phyloP scores from a whole-genome alignment of 345 rosid species.

The Microcos paniculata region DNA sequence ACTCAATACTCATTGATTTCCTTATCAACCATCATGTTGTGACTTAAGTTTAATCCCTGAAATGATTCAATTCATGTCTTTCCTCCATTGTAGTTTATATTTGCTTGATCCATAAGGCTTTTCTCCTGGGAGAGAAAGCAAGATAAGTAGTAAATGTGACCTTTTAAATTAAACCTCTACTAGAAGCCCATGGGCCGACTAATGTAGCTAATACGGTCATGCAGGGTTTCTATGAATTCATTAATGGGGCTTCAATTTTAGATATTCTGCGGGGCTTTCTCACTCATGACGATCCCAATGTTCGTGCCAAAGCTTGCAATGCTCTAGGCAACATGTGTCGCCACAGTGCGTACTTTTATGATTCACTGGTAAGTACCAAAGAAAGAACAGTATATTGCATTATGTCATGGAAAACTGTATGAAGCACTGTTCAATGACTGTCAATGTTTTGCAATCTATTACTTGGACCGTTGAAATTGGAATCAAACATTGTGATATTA shows the following conservation, averaged over 20 bases:
- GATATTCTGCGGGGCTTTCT: slow-evolving; percentile 67
- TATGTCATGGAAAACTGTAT: slow-evolving; percentile 6
- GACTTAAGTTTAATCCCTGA: neutral
- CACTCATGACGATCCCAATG: slow-evolving; percentile 70
- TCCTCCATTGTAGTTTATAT: neutral
- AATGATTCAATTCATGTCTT: neutral
- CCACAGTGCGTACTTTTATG: slow-evolving; percentile 81
- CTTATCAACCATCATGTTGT: neutral
- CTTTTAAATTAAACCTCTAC: neutral
- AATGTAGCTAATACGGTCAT: slow-evolving; percentile 25
- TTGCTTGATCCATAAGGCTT: neutral
- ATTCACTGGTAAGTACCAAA: slow-evolving; percentile 55
- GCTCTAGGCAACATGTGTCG: slow-evolving; percentile 97
- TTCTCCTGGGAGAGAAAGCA: neutral
- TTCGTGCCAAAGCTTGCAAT: slow-evolving; percentile 95
- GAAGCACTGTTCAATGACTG: neutral
- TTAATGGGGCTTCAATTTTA: slow-evolving; percentile 70
- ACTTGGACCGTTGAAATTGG: neutral
- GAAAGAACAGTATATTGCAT: neutral
- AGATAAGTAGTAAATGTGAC: neutral
- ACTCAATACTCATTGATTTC: neutral
- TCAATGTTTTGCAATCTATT: neutral
- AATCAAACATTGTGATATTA: neutral
- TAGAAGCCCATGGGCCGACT: neutral
- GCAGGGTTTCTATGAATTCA: slow-evolving; percentile 87